These are phyloP conservation scores for Letharia lupina DNA, from an alignment of 495 filamentous ascomycete species.

Conservation along the genomic window DNA sequence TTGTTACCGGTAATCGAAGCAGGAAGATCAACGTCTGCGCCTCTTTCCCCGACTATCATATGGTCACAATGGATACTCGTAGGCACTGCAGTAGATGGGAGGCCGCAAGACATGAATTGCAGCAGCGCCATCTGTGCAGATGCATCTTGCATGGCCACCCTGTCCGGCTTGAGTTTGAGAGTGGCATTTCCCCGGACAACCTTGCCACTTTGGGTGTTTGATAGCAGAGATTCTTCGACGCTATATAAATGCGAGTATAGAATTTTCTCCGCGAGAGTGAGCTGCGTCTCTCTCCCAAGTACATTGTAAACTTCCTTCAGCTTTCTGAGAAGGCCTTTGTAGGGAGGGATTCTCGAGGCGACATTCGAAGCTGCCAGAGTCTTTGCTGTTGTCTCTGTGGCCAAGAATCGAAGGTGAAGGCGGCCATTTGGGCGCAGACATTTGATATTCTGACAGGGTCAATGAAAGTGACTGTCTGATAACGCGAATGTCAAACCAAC, in stretches of 20 bases:
- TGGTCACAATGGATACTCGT: constrained; percentile 99
- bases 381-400: constrained; percentile 29
- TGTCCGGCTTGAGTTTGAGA: constrained; percentile 93
- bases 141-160: constrained; percentile 98
- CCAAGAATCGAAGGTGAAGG: constrained; percentile 25
- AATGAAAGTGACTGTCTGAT: background rate
- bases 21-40: constrained; percentile 80
- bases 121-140: constrained; percentile 96
- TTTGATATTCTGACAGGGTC: constrained; percentile 4
- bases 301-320: constrained; percentile 62
- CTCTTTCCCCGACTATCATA: constrained; percentile 91
- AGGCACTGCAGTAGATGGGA: constrained; percentile 86
- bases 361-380: constrained; percentile 29
- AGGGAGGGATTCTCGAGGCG: constrained; percentile 52
- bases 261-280: constrained; percentile 95
- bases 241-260: constrained; percentile 91
- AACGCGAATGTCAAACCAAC: background rate
- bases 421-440: background rate
- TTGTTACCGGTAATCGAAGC: constrained; percentile 84
- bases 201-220: constrained; percentile 69
- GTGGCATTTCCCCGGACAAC: constrained; percentile 80
- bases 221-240: constrained; percentile 73
- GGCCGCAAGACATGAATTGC: constrained; percentile 96
- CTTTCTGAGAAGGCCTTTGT: constrained; percentile 50
- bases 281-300: constrained; percentile 52